Evolutionary conservation across 805 yeast species (phyloP), one percentile per base, ranked within the genome.

Genomic region (Monosporozyma aquatica): DNA sequence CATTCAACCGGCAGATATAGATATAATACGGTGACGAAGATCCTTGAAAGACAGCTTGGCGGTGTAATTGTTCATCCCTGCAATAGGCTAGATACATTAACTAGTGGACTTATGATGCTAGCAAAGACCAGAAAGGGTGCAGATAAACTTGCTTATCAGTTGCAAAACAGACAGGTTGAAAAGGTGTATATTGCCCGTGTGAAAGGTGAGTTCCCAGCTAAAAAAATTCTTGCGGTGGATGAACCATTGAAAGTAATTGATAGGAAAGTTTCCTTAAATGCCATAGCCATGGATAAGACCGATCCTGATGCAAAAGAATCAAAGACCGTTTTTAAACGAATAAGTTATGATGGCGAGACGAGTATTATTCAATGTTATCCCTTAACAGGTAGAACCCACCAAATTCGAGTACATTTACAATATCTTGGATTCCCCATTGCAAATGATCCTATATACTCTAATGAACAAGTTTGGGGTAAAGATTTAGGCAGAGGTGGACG

Each of bases 1-100:
- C 98, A 92, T 59, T 97, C 98, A 3, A 82, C 96, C 0, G 98
- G 97, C 0, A 65, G 89, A 48, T 78, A 80, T 69, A 57, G 92
- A 56, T 76, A 77, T 62, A 76, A 80, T 58, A 76, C 95, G 0
- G 74, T 86, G 17, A 84, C 94, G 9, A 81, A 80, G 58, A 75
- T 87, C 4, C 62, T 92, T 50, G 80, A 85, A 59, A 75, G 77
- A 42, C 94, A 89, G 52, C 36, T 32, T 18, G 40, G 41, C 17
- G 41, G 41, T 5, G 59, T 70, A 45, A 81, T 80, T 1, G 90
- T 82, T 1, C 95, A 87, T 57, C 83, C 92, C 0, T 87, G 96
- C 56, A 89, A 89, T 60, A 69, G 99, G 46, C 68, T 92, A 15
- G 99, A 92, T 59, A 66, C 95, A 44, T 67, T 89, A 24, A 92